A percentile compares a stretch with the other conserved stretches of the same genome.
phyloP scores from a whole-genome alignment of 2,329 filamentous ascomycete genomes.

The Ceratocystis alfenasii region DNA sequence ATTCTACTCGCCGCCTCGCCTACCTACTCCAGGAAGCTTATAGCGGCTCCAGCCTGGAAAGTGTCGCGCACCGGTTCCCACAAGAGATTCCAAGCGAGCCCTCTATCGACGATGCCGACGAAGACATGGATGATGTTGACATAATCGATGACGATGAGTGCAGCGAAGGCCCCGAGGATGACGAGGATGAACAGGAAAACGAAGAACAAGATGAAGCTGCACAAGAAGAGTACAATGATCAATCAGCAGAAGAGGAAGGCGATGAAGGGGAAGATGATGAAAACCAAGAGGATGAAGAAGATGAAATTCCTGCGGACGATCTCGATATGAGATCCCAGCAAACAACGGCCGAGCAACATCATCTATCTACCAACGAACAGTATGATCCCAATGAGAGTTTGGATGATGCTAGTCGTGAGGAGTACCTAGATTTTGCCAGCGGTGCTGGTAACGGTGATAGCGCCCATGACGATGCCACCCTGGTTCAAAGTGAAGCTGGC shows the following conservation, averaged over 20 bases:
- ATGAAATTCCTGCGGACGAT: constrained; percentile 22
- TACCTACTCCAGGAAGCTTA: constrained; percentile 34
- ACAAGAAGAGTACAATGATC: constrained; percentile 22
- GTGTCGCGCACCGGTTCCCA: constrained; percentile 33
- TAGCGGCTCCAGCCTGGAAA: constrained; percentile 33
- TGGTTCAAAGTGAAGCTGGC: constrained; percentile 19
- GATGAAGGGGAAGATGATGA: constrained; percentile 21
- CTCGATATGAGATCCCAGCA: constrained; percentile 22
- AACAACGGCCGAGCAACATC: constrained; percentile 23
- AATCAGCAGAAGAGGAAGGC: constrained; percentile 22
- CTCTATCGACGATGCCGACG: constrained; percentile 25
- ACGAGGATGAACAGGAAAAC: constrained; percentile 23
- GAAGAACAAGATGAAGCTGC: constrained; percentile 17
- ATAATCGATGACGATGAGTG: constrained; percentile 21
- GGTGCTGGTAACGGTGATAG: constrained; percentile 24
- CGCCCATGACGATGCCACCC: constrained; percentile 23
- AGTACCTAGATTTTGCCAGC: constrained; percentile 23
- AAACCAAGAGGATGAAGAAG: constrained; percentile 21
- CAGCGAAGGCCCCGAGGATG: constrained; percentile 24
- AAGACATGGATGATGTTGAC: constrained; percentile 22
- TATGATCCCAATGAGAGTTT: constrained; percentile 28
- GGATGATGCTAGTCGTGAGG: constrained; percentile 14
- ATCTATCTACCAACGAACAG: constrained; percentile 28
- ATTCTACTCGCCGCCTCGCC: constrained; percentile 32
- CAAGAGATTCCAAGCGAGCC: constrained; percentile 26